Conservation (phyloP, 140 eudicot genomes). For the Oenanthe javanica region DNA sequence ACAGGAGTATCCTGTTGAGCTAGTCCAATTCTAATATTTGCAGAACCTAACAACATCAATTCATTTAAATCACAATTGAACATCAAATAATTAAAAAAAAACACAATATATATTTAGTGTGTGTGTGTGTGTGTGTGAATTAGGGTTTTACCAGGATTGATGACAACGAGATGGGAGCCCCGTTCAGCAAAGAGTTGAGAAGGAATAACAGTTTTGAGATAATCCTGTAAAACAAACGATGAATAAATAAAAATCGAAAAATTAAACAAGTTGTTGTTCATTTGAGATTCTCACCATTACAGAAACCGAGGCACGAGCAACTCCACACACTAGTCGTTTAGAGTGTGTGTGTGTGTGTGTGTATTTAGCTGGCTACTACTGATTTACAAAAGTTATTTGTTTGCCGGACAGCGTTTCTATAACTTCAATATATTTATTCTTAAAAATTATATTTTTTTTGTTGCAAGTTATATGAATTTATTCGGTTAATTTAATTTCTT, state of each 20-base stretch:
- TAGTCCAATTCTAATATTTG: conserved; percentile 68
- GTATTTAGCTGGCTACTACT: too few relatives aligned
- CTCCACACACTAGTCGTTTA: too few relatives aligned
- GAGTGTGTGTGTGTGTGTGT: too few relatives aligned
- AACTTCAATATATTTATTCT: too few relatives aligned
- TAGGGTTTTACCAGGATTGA: conserved; percentile 83
- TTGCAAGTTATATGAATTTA: too few relatives aligned
- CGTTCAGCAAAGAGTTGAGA: conserved; percentile 80
- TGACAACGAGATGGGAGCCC: conserved; percentile 80
- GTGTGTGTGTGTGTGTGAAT: background rate
- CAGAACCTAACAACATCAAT: conserved; percentile 60
- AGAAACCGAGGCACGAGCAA: background rate
- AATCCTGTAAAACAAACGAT: conserved; percentile 40
- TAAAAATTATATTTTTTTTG: too few relatives aligned
- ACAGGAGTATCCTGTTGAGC: conserved; percentile 76
- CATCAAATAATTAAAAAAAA: background rate
- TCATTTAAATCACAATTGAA: background rate
- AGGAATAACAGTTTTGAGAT: conserved; percentile 69
- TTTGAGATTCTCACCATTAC: background rate
- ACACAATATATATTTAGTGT: too few relatives aligned
- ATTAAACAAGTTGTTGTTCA: background rate
- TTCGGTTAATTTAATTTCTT: too few relatives aligned
- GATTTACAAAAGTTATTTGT: too few relatives aligned
- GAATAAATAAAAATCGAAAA: background rate
- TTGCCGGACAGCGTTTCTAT: too few relatives aligned